Percentiles rank a stretch among this genome's conserved stretches.
phyloP scores from a whole-genome alignment of 371 early-diverging fungal genomes.

The Haplosporangium sp. region DNA sequence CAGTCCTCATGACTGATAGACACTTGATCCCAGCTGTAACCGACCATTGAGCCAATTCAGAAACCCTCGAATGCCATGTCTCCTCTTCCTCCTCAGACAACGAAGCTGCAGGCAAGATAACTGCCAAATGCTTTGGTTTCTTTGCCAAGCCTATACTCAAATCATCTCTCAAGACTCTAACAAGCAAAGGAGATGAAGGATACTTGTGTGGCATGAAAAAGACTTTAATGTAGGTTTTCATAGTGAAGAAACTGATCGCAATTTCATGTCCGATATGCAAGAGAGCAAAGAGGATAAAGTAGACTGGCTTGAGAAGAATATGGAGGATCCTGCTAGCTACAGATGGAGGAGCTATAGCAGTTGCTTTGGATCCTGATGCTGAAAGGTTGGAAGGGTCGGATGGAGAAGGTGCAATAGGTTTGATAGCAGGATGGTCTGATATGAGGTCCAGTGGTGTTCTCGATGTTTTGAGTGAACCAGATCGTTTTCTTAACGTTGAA shows the following conservation, averaged over 20 bases:
- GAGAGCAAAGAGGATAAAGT: conserved; percentile 40
- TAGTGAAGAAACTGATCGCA: conserved; percentile 24
- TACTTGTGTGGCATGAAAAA: conserved; percentile 42
- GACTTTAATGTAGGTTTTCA: conserved; percentile 36
- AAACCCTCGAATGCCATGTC: conserved; percentile 33
- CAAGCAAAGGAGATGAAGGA: conserved; percentile 30
- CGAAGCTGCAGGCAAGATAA: conserved; percentile 18
- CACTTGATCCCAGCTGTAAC: conserved; percentile 41
- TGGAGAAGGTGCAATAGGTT: conserved; percentile 5
- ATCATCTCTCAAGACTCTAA: conserved; percentile 32
- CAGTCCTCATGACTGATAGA: conserved; percentile 44
- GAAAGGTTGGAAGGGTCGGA: not conserved
- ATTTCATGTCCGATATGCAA: conserved; percentile 40
- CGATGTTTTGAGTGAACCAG: not conserved
- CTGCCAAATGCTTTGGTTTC: conserved; percentile 40
- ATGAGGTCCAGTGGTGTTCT: conserved; percentile 1
- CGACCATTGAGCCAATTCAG: conserved; percentile 41
- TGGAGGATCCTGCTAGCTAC: conserved; percentile 16
- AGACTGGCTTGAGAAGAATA: conserved; percentile 40
- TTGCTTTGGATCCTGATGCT: not conserved
- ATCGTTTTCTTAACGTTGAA: not conserved
- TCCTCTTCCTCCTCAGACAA: conserved; percentile 32
- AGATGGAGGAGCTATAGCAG: not conserved
- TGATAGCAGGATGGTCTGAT: conserved; percentile 14
- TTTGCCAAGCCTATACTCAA: conserved; percentile 22